Evolutionary conservation across 1,139 yeast genomes (phyloP).

Genomic region (Yamadazyma songkhlaensis): DNA sequence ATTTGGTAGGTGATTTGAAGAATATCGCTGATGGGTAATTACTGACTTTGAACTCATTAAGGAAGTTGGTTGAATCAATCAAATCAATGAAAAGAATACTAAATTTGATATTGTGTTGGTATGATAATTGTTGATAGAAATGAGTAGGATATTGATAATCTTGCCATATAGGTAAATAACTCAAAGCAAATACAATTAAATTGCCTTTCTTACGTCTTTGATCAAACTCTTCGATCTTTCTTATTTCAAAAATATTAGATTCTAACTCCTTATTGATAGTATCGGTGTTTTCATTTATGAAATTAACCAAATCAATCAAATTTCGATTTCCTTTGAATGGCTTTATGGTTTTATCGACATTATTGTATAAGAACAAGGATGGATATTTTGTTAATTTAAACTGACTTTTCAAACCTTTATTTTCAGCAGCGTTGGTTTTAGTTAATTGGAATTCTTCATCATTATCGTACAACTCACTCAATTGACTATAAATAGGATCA

Average conservation of each 20-base stretch:
- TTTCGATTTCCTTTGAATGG: conserved; percentile 22
- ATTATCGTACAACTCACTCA: conserved; percentile 26
- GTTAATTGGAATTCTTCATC: conserved; percentile 26
- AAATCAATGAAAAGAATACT: conserved; percentile 27
- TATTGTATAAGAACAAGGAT: conserved; percentile 29
- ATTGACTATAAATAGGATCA: conserved; percentile 34
- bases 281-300: conserved; percentile 18
- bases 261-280: conserved; percentile 13
- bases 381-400: conserved; percentile 33
- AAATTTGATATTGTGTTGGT: conserved; percentile 16
- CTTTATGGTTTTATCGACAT: conserved; percentile 24
- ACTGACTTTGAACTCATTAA: conserved; percentile 25
- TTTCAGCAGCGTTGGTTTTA: conserved; percentile 27
- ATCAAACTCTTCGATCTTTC: conserved; percentile 4
- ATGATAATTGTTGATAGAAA: conserved; percentile 30
- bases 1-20: conserved; percentile 18
- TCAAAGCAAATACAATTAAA: conserved; percentile 26
- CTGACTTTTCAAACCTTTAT: conserved; percentile 20
- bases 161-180: conserved; percentile 29
- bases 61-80: conserved; percentile 17
- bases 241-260: conserved; percentile 12
- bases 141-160: conserved; percentile 33
- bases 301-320: conserved; percentile 23
- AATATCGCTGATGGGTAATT: conserved; percentile 35
- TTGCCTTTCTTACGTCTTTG: conserved; percentile 11